Base-by-base conservation (phyloP, 2,329 filamentous ascomycete genomes). In the Zopfia rhizophila region DNA sequence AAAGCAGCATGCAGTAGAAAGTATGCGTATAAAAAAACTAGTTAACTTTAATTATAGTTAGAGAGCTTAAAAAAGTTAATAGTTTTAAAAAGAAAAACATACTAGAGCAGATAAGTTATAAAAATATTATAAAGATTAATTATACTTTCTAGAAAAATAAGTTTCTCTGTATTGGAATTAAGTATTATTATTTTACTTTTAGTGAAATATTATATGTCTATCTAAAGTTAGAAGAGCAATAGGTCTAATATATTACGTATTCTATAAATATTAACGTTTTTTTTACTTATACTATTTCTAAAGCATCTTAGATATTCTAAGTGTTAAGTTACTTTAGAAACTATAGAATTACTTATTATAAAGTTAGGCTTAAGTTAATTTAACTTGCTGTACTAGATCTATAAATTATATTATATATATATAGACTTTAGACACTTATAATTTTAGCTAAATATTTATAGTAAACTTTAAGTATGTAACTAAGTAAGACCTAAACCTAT, bases 121-220 rank as follows among this genome's bases (percentile, higher is more conserved):
- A 35, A 12, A 49, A 49, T 35, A 37, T 49, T 24, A 12, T 35
- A 16, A 40, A 25, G 10, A 8, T 45, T 12, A 7, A 45, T n/a
- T 8, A 27, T 18, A 14, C 21, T 14, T 7, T 40, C 16, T 31
- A 11, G 36, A 10, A 44, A 10, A 19, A 7, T 7, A 38, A 45
- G 7, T 12, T 10, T 12, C 21, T 48, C 25, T 37, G 30, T 19
- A 19, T 52, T 10, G 23, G 14, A 6, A 21, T 52, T 16, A 42
- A 52, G 18, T 52, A 48, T 28, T 48, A 22, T 32, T 38, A 45
- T 7, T 40, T 48, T 29, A 52, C 48, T 3, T 32, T 52, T 5
- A 32, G 38, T 4, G 37, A 51, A 21, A 24, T 51, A 25, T 24
- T 51, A 5, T 28, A 51, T 18, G 44, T 51, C 2, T 38, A 51